Conservation (phyloP, 371 early-diverging fungal genomes). For the Apophysomyces elegans region DNA sequence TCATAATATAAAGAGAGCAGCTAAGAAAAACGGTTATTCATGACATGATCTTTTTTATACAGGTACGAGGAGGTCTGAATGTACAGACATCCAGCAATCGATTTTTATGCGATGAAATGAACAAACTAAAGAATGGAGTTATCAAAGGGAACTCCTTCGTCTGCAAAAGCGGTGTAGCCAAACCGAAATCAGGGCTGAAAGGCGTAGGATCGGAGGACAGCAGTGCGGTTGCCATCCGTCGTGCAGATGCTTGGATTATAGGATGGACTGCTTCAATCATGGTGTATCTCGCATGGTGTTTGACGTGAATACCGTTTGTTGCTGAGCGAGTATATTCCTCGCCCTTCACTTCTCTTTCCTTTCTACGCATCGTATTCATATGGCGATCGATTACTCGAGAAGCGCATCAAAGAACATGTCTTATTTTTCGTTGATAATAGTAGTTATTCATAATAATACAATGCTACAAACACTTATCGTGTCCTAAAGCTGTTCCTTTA, state of each 20-base stretch:
- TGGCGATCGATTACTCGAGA: too few species aligned
- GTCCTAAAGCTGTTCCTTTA: too few species aligned
- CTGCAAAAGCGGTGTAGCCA: conserved; percentile 38
- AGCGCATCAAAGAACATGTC: too few species aligned
- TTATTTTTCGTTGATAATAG: too few species aligned
- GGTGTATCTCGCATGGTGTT: not conserved
- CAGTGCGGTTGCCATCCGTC: not conserved
- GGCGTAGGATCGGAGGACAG: conserved; percentile 5
- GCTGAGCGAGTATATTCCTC: too few species aligned
- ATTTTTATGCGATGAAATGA: conserved; percentile 39
- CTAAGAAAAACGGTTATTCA: not conserved
- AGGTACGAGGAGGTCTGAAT: conserved; percentile 50
- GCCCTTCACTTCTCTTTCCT: too few species aligned
- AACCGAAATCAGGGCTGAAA: conserved; percentile 36
- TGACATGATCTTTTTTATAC: not conserved
- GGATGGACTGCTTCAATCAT: not conserved
- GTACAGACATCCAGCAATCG: conserved; percentile 44
- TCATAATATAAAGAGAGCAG: not conserved
- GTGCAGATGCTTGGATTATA: not conserved
- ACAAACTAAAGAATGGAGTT: conserved; percentile 41
- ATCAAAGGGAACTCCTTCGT: conserved; percentile 47
- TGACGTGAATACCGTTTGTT: not conserved
- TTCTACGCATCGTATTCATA: too few species aligned
- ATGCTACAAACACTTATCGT: too few species aligned
- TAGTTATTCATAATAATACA: too few species aligned